phyloP scores from a whole-genome alignment of 164 flowering plant genomes.

The Magnolia officinalis region DNA sequence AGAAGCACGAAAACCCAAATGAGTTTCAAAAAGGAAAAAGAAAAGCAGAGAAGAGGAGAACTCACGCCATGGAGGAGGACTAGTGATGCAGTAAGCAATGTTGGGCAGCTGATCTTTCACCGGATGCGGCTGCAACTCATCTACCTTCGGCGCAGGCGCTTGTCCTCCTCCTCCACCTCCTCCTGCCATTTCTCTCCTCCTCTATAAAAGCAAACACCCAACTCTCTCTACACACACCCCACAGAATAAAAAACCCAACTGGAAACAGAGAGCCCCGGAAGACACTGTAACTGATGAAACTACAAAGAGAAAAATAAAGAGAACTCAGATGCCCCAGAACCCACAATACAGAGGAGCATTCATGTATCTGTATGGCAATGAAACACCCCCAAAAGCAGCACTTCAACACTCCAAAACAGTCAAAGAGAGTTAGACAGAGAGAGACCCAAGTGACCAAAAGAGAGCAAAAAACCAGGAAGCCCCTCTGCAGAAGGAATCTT shows the following conservation, averaged over 20 bases:
- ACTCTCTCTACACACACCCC: constrained; percentile 1
- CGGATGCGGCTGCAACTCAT: constrained; percentile 71
- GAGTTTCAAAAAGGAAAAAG: neutral
- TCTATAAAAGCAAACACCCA: constrained; percentile 3
- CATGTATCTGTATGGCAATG: too few species aligned
- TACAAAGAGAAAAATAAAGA: neutral
- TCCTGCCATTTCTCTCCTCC: constrained; percentile 11
- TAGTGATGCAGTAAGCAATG: constrained; percentile 66
- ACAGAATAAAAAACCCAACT: constrained; percentile 12
- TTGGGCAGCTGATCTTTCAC: constrained; percentile 68
- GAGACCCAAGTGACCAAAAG: neutral
- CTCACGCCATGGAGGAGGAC: constrained; percentile 93
- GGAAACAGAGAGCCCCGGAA: constrained; percentile 14
- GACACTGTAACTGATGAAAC: neutral
- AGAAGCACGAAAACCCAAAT: neutral
- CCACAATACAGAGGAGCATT: too few species aligned
- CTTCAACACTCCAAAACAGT: neutral
- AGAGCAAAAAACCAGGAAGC: neutral
- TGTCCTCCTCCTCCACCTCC: constrained; percentile 39
- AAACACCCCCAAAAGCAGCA: neutral
- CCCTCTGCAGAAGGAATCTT: constrained; percentile 2
- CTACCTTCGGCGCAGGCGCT: constrained; percentile 64
- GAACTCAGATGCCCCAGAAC: neutral
- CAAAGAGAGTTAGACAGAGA: neutral
- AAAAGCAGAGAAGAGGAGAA: constrained; percentile 7